A percentile compares a stretch with the other conserved stretches of the same genome.
These are phyloP conservation scores for Teratosphaeria epicoccoides DNA, from an alignment of 2,329 filamentous ascomycete genomes.

Conservation along the genomic window DNA sequence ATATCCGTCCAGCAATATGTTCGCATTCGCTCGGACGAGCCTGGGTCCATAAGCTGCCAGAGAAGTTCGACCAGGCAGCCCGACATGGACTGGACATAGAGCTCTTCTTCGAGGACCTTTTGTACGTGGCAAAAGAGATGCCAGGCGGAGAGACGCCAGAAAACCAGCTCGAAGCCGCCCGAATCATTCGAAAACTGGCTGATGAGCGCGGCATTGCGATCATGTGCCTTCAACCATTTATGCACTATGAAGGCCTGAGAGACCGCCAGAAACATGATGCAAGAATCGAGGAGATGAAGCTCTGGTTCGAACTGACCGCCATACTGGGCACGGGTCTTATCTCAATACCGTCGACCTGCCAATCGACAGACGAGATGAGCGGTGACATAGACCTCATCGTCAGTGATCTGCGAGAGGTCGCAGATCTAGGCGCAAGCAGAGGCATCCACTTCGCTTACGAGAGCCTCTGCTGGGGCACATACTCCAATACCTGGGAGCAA, in stretches of 20 bases:
- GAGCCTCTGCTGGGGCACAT: conserved; percentile 60
- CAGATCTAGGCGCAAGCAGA: conserved; percentile 54
- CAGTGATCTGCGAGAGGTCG: conserved; percentile 51
- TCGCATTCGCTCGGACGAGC: conserved; percentile 68
- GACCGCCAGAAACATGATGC: conserved; percentile 49
- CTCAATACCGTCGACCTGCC: conserved; percentile 62
- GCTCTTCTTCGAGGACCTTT: conserved; percentile 67
- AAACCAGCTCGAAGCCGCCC: conserved; percentile 47
- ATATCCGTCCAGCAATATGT: conserved; percentile 56
- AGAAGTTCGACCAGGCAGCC: conserved; percentile 59
- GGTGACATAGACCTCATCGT: conserved; percentile 47
- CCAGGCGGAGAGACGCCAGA: conserved; percentile 34
- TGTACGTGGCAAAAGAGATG: conserved; percentile 45
- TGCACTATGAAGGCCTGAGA: conserved; percentile 63
- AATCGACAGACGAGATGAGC: conserved; percentile 43
- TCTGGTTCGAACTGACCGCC: conserved; percentile 59
- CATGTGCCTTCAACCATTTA: conserved; percentile 65
- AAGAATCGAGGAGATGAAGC: conserved; percentile 51
- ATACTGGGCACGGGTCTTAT: conserved; percentile 60
- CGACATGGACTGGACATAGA: conserved; percentile 62
- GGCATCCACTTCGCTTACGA: conserved; percentile 63
- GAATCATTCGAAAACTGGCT: conserved; percentile 48
- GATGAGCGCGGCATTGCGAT: conserved; percentile 45
- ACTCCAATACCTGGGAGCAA: conserved; percentile 59
- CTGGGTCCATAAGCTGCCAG: conserved; percentile 55